These are phyloP conservation scores for Parafenestella ontariensis DNA, from an alignment of 2,329 filamentous ascomycete species.

Conservation along the genomic window DNA sequence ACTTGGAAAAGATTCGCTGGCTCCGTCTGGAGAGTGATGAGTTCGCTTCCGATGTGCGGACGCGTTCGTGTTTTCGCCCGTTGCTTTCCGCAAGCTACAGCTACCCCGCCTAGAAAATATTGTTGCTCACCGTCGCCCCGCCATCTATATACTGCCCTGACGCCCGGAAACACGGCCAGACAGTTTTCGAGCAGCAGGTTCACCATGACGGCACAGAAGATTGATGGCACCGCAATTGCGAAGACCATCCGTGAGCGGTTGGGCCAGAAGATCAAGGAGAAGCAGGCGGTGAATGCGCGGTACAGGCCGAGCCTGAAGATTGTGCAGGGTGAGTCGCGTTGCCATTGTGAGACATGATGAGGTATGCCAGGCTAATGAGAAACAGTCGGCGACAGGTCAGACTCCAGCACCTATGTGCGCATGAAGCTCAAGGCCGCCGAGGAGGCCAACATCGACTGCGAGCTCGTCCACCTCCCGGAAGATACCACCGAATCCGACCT, in stretches of 20 bases:
- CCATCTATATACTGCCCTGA: conserved; percentile 25
- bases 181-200: conserved; percentile 60
- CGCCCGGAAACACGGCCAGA: background rate
- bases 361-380: conserved; percentile 7
- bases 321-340: conserved; percentile 75
- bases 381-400: conserved; percentile 86
- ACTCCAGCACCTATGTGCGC: conserved; percentile 97
- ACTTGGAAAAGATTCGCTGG: conserved; percentile 35
- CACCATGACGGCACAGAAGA: conserved; percentile 85
- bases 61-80: conserved; percentile 34
- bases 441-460: conserved; percentile 92
- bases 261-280: conserved; percentile 78
- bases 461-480: conserved; percentile 83
- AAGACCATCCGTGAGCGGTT: conserved; percentile 87
- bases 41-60: conserved; percentile 40
- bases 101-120: conserved; percentile 43
- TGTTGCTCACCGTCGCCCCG: conserved; percentile 25
- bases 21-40: conserved; percentile 27
- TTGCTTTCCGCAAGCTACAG: conserved; percentile 37
- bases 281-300: conserved; percentile 81
- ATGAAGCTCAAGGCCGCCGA: conserved; percentile 99
- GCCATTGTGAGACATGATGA: conserved; percentile 5
- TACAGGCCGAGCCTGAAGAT: conserved; percentile 93
- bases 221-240: conserved; percentile 95
- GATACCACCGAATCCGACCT: conserved; percentile 84